Evolutionary conservation across 2,329 filamentous ascomycete genomes (phyloP).

Genomic region (Dothistroma pini): DNA sequence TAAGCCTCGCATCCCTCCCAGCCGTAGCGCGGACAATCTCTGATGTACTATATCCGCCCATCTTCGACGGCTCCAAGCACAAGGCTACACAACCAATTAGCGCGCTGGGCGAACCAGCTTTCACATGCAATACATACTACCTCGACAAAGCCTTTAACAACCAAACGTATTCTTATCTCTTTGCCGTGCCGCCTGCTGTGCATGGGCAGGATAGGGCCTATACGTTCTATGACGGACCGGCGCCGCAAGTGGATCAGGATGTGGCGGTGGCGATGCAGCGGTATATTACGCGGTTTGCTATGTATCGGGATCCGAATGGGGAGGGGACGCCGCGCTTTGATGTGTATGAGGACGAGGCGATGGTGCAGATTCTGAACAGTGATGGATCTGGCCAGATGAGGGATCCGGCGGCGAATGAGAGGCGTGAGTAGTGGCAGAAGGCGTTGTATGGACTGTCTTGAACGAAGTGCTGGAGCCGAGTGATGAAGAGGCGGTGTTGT

Average conservation of each 20-base stretch:
- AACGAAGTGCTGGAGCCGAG: not conserved
- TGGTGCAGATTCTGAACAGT: not conserved
- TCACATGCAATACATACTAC: slow-evolving; percentile 52
- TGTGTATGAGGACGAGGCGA: not conserved
- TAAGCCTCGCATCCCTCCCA: not conserved
- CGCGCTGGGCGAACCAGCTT: slow-evolving; percentile 42
- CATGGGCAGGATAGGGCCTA: slow-evolving; percentile 53
- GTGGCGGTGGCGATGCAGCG: slow-evolving; percentile 35
- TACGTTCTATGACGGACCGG: slow-evolving; percentile 49
- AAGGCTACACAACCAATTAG: slow-evolving; percentile 45
- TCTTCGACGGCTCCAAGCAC: slow-evolving; percentile 45
- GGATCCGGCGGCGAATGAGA: not conserved
- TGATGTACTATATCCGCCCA: slow-evolving; percentile 47
- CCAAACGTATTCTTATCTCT: slow-evolving; percentile 51
- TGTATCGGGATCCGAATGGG: slow-evolving; percentile 35
- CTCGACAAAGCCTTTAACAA: slow-evolving; percentile 46
- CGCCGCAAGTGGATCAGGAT: slow-evolving; percentile 29
- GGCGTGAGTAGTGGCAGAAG: slow-evolving; percentile 1
- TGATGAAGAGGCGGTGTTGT: not conserved
- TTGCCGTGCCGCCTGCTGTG: slow-evolving; percentile 50
- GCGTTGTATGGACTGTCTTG: not conserved
- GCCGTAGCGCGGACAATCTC: not conserved
- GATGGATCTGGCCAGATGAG: not conserved
- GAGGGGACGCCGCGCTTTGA: not conserved
- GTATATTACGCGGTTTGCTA: slow-evolving; percentile 43